A percentile compares a stretch with the other conserved stretches of the same genome.
Conservation (phyloP, 345 rosid genomes). For the Gossypium raimondii region DNA sequence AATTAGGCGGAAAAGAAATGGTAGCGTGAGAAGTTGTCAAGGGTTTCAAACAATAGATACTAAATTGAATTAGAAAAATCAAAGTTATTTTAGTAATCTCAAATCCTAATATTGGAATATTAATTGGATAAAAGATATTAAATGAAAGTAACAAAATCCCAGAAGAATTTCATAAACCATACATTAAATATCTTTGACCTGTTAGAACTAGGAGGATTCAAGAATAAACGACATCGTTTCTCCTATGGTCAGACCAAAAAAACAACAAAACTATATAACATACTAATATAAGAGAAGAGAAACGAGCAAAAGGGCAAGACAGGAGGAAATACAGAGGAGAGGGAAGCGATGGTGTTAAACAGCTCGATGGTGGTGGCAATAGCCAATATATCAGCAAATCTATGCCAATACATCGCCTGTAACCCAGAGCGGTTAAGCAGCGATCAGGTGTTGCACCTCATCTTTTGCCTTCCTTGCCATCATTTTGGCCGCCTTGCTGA, state of each 20-base stretch:
- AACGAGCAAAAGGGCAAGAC: background rate
- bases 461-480: conserved; percentile 62
- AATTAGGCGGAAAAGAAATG: too few relatives aligned
- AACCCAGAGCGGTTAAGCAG: conserved; percentile 70
- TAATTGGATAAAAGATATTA: too few relatives aligned
- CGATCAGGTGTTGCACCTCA: conserved; percentile 55
- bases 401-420: conserved; percentile 84
- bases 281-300: too few relatives aligned
- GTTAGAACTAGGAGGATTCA: too few relatives aligned
- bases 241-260: background rate
- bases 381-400: conserved; percentile 60
- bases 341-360: conserved; percentile 60
- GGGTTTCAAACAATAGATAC: too few relatives aligned
- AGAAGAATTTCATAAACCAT: too few relatives aligned
- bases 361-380: conserved; percentile 53
- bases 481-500: conserved; percentile 57
- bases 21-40: accelerated
- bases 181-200: too few relatives aligned
- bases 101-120: too few relatives aligned
- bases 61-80: too few relatives aligned
- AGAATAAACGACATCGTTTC: too few relatives aligned
- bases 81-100: too few relatives aligned
- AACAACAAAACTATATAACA: background rate
- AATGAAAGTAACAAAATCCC: too few relatives aligned
- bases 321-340: background rate